These are phyloP conservation scores for Aspergillus flavus DNA, from an alignment of 2,329 filamentous ascomycete species.

Conservation along the genomic window DNA sequence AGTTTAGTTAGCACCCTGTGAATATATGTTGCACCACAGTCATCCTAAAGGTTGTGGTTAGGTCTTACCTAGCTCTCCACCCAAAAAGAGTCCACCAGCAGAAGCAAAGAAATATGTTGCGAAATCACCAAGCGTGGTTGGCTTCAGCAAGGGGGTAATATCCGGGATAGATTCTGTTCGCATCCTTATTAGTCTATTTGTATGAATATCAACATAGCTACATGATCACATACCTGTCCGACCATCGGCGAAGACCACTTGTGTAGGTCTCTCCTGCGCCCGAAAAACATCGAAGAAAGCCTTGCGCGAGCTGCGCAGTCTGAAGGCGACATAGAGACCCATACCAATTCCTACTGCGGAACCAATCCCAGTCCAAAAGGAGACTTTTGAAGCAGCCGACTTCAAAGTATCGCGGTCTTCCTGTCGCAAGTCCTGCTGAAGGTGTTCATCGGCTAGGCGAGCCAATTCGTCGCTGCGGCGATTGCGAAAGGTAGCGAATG, in stretches of 20 bases:
- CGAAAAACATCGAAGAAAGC: conserved; percentile 66
- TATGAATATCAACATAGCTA: fast-evolving
- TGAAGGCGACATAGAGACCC: conserved; percentile 59
- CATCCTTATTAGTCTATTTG: not conserved
- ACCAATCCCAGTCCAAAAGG: conserved; percentile 59
- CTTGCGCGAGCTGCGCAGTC: conserved; percentile 57
- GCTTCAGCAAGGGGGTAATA: conserved; percentile 59
- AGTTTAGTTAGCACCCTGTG: not conserved
- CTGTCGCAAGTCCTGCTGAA: conserved; percentile 60
- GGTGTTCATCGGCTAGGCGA: conserved; percentile 59
- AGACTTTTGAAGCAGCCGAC: conserved; percentile 58
- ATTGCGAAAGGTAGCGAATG: conserved; percentile 52
- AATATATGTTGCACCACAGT: not conserved
- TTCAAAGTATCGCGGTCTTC: conserved; percentile 62
- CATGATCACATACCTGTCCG: conserved; percentile 49
- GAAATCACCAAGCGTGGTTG: conserved; percentile 61
- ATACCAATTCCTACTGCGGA: conserved; percentile 63
- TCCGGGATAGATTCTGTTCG: conserved; percentile 63
- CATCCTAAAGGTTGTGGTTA: not conserved
- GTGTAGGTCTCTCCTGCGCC: conserved; percentile 62
- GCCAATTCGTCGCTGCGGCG: conserved; percentile 54
- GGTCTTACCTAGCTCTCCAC: conserved; percentile 56
- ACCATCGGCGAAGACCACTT: conserved; percentile 64
- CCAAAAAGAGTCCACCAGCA: conserved; percentile 63
- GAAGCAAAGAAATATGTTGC: conserved; percentile 66